Evolutionary conservation across 2,329 filamentous ascomycete species (phyloP).

Genomic region (Fusarium beomiforme): DNA sequence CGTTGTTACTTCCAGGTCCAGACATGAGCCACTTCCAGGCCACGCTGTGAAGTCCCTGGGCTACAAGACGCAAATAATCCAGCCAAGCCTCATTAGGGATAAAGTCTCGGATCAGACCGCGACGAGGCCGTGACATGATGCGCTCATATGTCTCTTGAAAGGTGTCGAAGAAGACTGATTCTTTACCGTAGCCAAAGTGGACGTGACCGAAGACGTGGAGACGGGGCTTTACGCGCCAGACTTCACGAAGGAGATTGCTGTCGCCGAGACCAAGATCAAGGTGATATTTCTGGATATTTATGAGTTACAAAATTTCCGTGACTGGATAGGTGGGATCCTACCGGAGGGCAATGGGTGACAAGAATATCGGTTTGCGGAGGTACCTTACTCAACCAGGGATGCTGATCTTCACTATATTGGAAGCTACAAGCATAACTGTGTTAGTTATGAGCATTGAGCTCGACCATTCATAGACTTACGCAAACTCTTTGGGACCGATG

Average conservation of each 20-base stretch:
- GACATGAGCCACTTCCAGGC: conserved; percentile 68
- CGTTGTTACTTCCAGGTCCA: conserved; percentile 60
- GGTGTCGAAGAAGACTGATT: conserved; percentile 78
- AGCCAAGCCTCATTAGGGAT: conserved; percentile 58
- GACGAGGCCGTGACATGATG: conserved; percentile 59
- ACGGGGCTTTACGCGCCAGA: conserved; percentile 77
- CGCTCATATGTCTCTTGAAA: conserved; percentile 77
- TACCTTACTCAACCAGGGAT: conserved; percentile 78
- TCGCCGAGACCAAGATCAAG: conserved; percentile 77
- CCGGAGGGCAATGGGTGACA: conserved; percentile 82
- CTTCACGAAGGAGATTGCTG: conserved; percentile 73
- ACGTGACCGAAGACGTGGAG: conserved; percentile 89
- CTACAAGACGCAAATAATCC: conserved; percentile 56
- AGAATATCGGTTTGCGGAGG: conserved; percentile 80
- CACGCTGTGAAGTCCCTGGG: conserved; percentile 58
- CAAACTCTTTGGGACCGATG: conserved; percentile 77
- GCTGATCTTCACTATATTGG: conserved; percentile 72
- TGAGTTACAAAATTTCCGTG: conserved; percentile 2
- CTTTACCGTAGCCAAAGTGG: conserved; percentile 77
- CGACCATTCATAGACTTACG: conserved; percentile 47
- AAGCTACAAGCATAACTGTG: conserved; percentile 59
- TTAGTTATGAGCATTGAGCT: conserved; percentile 1
- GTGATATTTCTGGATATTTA: conserved; percentile 66
- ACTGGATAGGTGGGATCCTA: conserved; percentile 43
- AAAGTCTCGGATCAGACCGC: conserved; percentile 57